A percentile compares a stretch with the other conserved stretches of the same genome.
Conservation (phyloP, 768 basidiomycete genomes). For the Rhodotorula graminis region DNA sequence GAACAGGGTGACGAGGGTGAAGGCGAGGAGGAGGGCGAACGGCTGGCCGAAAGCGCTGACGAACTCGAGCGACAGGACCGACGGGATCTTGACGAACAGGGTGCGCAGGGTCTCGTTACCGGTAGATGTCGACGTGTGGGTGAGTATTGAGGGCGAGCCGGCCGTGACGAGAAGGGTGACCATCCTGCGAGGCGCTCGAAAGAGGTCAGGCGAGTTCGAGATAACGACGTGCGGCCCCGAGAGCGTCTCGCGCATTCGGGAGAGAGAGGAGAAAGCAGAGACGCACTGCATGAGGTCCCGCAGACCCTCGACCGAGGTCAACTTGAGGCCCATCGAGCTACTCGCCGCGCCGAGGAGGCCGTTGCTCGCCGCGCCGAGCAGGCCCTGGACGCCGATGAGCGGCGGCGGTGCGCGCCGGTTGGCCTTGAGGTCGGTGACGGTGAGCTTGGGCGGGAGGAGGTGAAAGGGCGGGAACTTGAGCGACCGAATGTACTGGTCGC, state of each 20-base stretch:
- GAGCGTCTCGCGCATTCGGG: no score
- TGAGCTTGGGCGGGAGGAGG: conserved; percentile 30
- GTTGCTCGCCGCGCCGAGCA: conserved; percentile 23
- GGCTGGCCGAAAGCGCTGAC: conserved; percentile 60
- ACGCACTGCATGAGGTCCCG: conserved; percentile 39
- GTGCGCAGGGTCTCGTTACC: background rate
- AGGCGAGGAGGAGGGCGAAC: conserved; percentile 58
- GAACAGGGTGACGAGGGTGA: conserved; percentile 56
- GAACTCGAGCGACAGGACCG: conserved; percentile 69
- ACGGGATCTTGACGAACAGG: conserved; percentile 54
- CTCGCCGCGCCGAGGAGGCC: conserved; percentile 32
- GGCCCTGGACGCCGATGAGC: conserved; percentile 10
- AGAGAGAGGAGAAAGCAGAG: no score
- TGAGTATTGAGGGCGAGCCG: conserved; percentile 4
- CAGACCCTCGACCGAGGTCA: conserved; percentile 38
- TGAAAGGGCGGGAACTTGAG: conserved; percentile 43
- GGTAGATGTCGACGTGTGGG: background rate
- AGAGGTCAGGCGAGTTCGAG: background rate
- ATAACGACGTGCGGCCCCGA: no score
- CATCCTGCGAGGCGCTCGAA: conserved; percentile 10
- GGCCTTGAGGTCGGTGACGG: conserved; percentile 40
- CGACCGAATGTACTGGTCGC: background rate
- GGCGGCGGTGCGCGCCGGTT: conserved; percentile 30
- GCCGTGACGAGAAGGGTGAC: conserved; percentile 22
- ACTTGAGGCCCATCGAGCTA: conserved; percentile 14